Percentiles rank a stretch among this genome's conserved stretches.
These are phyloP conservation scores for Alternaria alternata DNA, from an alignment of 2,329 filamentous ascomycete species.

Conservation along the genomic window DNA sequence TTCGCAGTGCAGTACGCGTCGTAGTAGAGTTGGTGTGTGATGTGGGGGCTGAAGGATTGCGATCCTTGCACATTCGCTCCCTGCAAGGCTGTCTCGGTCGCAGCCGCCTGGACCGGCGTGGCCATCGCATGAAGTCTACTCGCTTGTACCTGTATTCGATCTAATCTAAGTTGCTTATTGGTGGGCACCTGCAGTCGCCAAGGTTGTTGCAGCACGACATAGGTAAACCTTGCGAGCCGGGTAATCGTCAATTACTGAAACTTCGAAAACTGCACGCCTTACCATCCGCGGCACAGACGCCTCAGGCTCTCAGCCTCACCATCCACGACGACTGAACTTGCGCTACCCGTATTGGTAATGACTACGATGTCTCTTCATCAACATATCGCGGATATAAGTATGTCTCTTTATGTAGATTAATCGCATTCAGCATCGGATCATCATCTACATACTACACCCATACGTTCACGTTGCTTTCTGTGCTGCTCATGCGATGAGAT, in stretches of 20 bases:
- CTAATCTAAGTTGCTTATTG: not conserved
- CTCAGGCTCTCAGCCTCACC: slow-evolving; percentile 22
- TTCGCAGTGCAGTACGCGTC: not conserved
- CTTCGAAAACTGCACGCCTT: not conserved
- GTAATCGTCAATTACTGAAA: not conserved
- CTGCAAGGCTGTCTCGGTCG: not conserved
- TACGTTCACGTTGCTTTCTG: not conserved
- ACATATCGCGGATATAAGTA: not conserved
- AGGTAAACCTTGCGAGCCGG: not conserved
- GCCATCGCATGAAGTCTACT: not conserved
- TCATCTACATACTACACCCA: slow-evolving; percentile 2
- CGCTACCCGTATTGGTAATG: slow-evolving; percentile 5
- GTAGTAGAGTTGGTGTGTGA: not conserved
- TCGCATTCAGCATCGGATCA: not conserved
- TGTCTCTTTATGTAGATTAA: slow-evolving; percentile 12
- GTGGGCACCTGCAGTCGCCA: not conserved
- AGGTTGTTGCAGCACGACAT: not conserved
- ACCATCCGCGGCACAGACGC: not conserved
- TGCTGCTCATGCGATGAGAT: slow-evolving; percentile 20
- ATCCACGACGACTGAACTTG: slow-evolving; percentile 13
- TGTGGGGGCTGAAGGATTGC: not conserved
- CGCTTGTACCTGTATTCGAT: too few relatives aligned
- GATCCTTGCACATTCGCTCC: not conserved
- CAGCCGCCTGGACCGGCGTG: not conserved
- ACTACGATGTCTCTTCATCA: slow-evolving; percentile 10